Evolutionary conservation across 257 asterid genomes (phyloP), one percentile per base, ranked within the genome.

Genomic region (Parsonsia alboflavescens): DNA sequence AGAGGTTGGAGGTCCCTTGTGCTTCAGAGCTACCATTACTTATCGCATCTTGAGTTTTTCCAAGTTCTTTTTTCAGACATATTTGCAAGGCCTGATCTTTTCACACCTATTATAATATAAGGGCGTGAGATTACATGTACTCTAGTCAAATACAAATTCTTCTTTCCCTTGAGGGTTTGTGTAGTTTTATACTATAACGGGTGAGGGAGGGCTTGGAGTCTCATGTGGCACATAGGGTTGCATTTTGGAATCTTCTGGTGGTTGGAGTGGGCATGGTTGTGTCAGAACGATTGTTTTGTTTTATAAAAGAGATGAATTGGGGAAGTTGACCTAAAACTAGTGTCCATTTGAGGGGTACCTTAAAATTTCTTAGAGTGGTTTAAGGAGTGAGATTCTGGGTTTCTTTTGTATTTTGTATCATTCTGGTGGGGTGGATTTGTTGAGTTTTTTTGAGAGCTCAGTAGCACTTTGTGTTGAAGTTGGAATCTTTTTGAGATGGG

Each of bases 281-380:
- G 90, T 84, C 89, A 79, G 93, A 83, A 73, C 84, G 73, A 76
- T 75, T 78, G 85, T 65, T 75, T 74, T 52, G 83, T 80, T 83
- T 79, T 75, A 22, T 33, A 68, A 16, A 42, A 17, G 68, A 48
- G 13, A 26, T 33, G 77, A 67, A 75, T 62, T 75, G 70, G 85
- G 89, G 85, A 82, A 86, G 97, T 90, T 93, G 96, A 91, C 98
- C 93, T 82, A 85, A 85, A 77, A 21, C 76, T 46, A 5, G 78
- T 73, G 83, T 80, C 80, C 73, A 84, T 56, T 86, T 81, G 78
- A 57, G 69, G 74, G 26, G 50, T 68, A 73, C 26, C 73, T 81
- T 66, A 28, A 26, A 26, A 65, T 56, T 22, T 69, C 13, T 10
- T 52, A 44, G 73, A 69, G 39, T 33, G 39, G 3, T 33, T 76